Base-by-base conservation (phyloP, 768 basidiomycete species). In the Suillus plorans region DNA sequence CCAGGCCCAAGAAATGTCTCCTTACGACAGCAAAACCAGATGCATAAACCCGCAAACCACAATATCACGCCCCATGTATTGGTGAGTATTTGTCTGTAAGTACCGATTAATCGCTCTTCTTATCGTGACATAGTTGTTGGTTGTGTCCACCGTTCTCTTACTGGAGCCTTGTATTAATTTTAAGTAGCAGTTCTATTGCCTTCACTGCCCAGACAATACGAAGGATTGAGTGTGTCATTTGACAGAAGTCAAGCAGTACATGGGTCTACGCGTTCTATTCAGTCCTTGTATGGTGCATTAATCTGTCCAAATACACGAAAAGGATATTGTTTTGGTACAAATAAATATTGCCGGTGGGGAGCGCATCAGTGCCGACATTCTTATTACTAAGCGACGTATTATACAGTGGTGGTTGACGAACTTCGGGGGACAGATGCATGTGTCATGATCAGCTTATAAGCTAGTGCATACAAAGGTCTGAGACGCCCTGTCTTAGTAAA, bases 231-330 rank as follows among this genome's bases (percentile, higher is more conserved):
- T 31, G 31, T 31, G 31, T 31, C 31, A 50, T 25, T 13, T n/a
- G 25, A 25, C 25, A 25, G 14, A 25, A 25, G 25, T 25, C 7
- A 14, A 50, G 14, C 49, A 50, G 22, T 16, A 50, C 25, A 14
- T 28, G 5, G 13, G 14, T 28, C 7, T 50, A 49, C 3, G 49
- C 7, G 25, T 25, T 49, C 22, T 14, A n/a, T 37, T 36, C 36
- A 22, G 56, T 37, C 8, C 55, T 4, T 7, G n/a, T 14, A 56
- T 22, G 25, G 50, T 57, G 36, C 8, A 22, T 31, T 14, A 13
- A 14, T 73, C 79, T 12, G 81, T 91, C 56, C 77, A 76, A 42
- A 76, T 88, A 39, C 14, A 58, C 58, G 60, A 57, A 63, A 65
- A 64, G 63, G 70, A 67, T 49, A 56, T 67, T 50, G 4, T 36